Evolutionary conservation across 441 rosid species (phyloP).

Genomic region (California macrophylla): DNA sequence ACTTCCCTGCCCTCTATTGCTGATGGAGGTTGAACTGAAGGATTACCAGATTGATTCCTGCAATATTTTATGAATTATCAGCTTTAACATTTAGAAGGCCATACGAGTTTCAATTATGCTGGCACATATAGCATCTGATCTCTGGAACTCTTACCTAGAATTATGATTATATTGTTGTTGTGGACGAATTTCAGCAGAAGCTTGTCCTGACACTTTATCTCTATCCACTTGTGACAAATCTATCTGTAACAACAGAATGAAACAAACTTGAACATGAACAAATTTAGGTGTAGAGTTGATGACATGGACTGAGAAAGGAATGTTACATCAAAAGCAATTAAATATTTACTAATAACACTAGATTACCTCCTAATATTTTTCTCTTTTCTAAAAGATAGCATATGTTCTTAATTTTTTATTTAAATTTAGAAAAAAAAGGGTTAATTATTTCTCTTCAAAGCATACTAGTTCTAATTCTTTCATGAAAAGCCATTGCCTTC

Average conservation of each 20-base stretch:
- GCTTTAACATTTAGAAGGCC: conserved; percentile 16
- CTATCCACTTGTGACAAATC: conserved; percentile 59
- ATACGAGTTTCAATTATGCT: conserved; percentile 12
- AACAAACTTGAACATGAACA: conserved; percentile 5
- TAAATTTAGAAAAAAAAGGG: neutral
- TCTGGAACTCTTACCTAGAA: conserved; percentile 32
- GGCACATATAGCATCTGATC: conserved; percentile 11
- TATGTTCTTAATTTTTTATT: no score
- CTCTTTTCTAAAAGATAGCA: neutral
- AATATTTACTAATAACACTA: neutral
- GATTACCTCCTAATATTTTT: neutral
- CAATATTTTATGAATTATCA: conserved; percentile 15
- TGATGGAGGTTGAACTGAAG: conserved; percentile 28
- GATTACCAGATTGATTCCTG: conserved; percentile 38
- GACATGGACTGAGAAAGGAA: neutral
- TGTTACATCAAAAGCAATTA: neutral
- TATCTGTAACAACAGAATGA: conserved; percentile 41
- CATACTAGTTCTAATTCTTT: neutral
- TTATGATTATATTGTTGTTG: conserved; percentile 25
- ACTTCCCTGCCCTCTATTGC: conserved; percentile 16
- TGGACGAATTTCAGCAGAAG: conserved; percentile 47
- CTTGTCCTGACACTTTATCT: conserved; percentile 86
- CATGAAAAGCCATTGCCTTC: no score
- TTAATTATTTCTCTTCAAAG: neutral
- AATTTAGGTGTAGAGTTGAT: neutral